Base-by-base conservation (phyloP, 768 basidiomycete species). In the Tubosaeta sp. region DNA sequence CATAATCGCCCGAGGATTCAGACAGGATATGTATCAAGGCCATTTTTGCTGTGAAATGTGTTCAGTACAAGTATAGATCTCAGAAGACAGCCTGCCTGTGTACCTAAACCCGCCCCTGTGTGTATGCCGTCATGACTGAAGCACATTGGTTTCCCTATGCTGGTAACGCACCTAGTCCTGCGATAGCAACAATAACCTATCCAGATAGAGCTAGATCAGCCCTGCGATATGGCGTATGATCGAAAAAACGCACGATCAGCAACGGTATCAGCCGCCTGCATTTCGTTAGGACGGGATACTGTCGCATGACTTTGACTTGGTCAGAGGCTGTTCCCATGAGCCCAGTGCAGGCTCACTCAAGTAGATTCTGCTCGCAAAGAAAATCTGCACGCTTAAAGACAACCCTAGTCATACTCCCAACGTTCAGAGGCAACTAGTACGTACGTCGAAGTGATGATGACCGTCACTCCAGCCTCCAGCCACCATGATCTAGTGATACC, bases 321-420 rank as follows among this genome's bases (percentile, higher is more conserved):
- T 43, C 35, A 43, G 18, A 27, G 19, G 18, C 27, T 10, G 14
- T 12, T 12, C 34, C 16, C 12, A 40, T n/a, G 27, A 47, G 18
- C 6, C 11, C 13, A 36, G 7, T 21, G 35, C 42, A 27, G 43
- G 4, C 51, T 52, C 32, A 40, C 48, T 48, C 43, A 45, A 42
- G 39, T 50, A 46, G 31, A 56, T 47, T 14, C 53, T 51, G 3
- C 47, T 25, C 10, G 25, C 44, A 19, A 59, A 50, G 42, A 45
- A 48, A n/a, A 38, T 18, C 16, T 55, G 53, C 18, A 52, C 34
- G 24, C 54, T 52, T 39, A 27, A 45, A 42, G 44, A 19, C 14
- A 10, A 25, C 16, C 34, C 2, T 21, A 21, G 21, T 31, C 19
- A 16, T 7, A 16, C 13, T 29, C 19, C 25, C 9, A 18, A 49